Conservation (phyloP, 1,284 basidiomycete genomes). For the Pterula multifida region DNA sequence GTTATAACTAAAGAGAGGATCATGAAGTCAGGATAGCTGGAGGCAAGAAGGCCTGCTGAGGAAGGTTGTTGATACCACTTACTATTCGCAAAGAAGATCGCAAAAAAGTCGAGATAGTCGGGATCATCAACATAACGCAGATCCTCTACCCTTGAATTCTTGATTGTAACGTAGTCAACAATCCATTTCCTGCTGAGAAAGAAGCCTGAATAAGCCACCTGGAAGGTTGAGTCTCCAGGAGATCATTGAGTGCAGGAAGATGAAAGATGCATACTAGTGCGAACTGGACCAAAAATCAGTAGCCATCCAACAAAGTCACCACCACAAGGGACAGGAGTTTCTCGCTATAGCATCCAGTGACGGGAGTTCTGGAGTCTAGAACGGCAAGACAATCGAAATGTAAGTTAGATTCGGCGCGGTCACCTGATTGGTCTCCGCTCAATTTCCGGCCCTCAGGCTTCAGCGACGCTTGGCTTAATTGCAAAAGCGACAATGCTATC, state of each 20-base stretch:
- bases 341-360: not conserved
- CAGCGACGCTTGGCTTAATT: no score
- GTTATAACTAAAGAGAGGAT: slow-evolving; percentile 50
- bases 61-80: slow-evolving; percentile 12
- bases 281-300: slow-evolving; percentile 3
- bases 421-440: not conserved
- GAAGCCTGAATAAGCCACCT: slow-evolving; percentile 4
- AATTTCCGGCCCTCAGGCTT: no score
- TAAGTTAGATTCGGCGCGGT: not conserved
- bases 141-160: slow-evolving; percentile 65
- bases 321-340: not conserved
- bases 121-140: slow-evolving; percentile 64
- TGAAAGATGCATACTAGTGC: not conserved
- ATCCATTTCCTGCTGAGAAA: slow-evolving; percentile 73
- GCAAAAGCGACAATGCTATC: no score
- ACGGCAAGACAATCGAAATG: no score
- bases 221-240: not conserved
- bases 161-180: slow-evolving; percentile 66
- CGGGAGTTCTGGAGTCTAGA: no score
- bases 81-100: slow-evolving; percentile 82
- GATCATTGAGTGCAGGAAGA: not conserved
- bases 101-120: slow-evolving; percentile 66
- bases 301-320: not conserved
- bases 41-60: no score
- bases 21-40: slow-evolving; percentile 3